Percentiles rank a stretch among this genome's conserved stretches.
Conservation (phyloP, 306 rosid species). For the Gynostemma pentaphyllum region DNA sequence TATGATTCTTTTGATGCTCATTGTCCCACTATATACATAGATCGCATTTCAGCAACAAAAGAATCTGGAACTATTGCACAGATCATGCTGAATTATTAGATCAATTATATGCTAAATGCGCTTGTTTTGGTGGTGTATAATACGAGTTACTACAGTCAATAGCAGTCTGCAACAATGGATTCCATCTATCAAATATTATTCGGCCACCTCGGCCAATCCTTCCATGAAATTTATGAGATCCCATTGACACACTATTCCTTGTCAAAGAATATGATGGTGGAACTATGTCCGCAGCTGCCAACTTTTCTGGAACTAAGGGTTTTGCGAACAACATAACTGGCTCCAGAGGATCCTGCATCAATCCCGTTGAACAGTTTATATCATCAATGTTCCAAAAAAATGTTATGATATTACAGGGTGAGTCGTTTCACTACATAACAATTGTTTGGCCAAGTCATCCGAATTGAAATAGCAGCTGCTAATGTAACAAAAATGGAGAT, state of each 20-base stretch:
- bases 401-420: neutral
- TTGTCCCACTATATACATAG: neutral
- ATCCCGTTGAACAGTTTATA: conserved; percentile 14
- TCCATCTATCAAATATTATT: conserved; percentile 83
- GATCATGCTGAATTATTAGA: neutral
- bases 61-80: neutral
- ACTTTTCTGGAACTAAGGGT: conserved; percentile 84
- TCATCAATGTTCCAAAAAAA: neutral
- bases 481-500: neutral
- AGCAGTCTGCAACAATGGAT: conserved; percentile 73
- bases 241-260: conserved; percentile 39
- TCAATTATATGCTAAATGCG: conserved; percentile 61
- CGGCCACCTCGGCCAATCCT: conserved; percentile 96
- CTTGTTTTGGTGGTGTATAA: conserved; percentile 65
- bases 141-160: conserved; percentile 71
- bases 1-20: neutral
- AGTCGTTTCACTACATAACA: neutral
- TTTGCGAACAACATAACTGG: conserved; percentile 81
- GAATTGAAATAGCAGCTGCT: neutral
- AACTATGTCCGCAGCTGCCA: conserved; percentile 68
- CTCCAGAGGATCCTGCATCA: conserved; percentile 85
- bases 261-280: conserved; percentile 50
- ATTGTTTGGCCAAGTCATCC: neutral
- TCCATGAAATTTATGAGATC: conserved; percentile 52
- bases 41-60: neutral